Evolutionary conservation across 306 rosid species (phyloP).

Genomic region (Lathyrus tuberosus): DNA sequence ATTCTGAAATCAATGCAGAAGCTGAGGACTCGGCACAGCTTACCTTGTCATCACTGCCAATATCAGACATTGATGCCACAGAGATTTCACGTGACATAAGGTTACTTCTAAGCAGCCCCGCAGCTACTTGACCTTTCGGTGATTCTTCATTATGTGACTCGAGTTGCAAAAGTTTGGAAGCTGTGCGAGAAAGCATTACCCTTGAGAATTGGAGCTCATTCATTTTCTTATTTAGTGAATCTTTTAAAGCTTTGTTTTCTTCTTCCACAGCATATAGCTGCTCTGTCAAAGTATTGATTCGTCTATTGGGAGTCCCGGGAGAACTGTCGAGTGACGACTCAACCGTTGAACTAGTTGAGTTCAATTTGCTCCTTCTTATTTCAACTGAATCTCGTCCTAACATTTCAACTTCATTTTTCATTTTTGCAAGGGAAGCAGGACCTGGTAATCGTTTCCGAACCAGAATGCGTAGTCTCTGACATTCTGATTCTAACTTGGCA

Average conservation of each 20-base stretch:
- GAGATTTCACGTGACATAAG: slow-evolving; percentile 52
- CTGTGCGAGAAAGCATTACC: slow-evolving; percentile 63
- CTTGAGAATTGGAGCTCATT: slow-evolving; percentile 75
- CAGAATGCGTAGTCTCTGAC: slow-evolving; percentile 84
- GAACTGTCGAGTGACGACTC: slow-evolving; percentile 56
- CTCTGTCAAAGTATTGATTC: slow-evolving; percentile 53
- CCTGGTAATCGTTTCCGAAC: slow-evolving; percentile 88
- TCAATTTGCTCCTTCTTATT: slow-evolving; percentile 57
- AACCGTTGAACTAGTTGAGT: slow-evolving; percentile 46
- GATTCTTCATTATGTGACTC: slow-evolving; percentile 54
- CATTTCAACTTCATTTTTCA: slow-evolving; percentile 86
- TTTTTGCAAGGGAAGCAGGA: slow-evolving; percentile 84
- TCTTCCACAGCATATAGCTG: slow-evolving; percentile 72
- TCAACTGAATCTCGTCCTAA: slow-evolving; percentile 66
- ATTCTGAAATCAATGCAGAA: slow-evolving; percentile 74
- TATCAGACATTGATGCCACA: slow-evolving; percentile 66
- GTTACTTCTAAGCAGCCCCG: slow-evolving; percentile 52
- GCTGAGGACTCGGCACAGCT: slow-evolving; percentile 83
- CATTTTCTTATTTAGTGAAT: slow-evolving; percentile 62
- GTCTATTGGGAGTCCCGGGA: slow-evolving; percentile 56
- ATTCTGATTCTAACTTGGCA: slow-evolving; percentile 86
- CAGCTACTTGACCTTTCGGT: slow-evolving; percentile 46
- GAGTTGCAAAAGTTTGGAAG: slow-evolving; percentile 60
- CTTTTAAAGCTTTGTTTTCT: slow-evolving; percentile 69
- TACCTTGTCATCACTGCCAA: slow-evolving; percentile 80